A percentile compares a stretch with the other conserved stretches of the same genome.
Conservation (phyloP, 345 rosid species). For the Adansonia digitata region DNA sequence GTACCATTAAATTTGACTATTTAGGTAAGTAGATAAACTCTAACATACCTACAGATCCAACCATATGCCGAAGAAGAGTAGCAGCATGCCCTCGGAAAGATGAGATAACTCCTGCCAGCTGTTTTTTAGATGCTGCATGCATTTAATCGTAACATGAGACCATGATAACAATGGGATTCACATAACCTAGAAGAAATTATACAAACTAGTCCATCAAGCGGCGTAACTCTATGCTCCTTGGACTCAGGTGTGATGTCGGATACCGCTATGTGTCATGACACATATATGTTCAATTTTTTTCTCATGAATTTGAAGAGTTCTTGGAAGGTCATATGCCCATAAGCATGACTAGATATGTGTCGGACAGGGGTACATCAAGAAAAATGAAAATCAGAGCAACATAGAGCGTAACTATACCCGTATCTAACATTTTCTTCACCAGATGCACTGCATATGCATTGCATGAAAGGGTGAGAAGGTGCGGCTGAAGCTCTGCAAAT, state of each 20-base stretch:
- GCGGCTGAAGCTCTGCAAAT: slow-evolving; percentile 73
- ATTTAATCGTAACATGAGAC: background rate
- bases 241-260: no score
- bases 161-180: background rate
- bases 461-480: slow-evolving; percentile 60
- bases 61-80: slow-evolving; percentile 76
- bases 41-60: slow-evolving; percentile 84
- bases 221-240: no score
- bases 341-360: no score
- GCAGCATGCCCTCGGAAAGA: slow-evolving; percentile 77
- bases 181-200: background rate
- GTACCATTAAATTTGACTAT: background rate
- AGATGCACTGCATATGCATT: slow-evolving; percentile 71
- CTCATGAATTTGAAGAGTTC: no score
- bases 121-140: slow-evolving; percentile 71
- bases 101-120: slow-evolving; percentile 63
- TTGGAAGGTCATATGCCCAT: no score
- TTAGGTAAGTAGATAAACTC: background rate
- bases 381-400: no score
- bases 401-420: slow-evolving; percentile 45
- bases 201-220: background rate
- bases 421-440: slow-evolving; percentile 76
- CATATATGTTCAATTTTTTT: no score
- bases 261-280: no score
- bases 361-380: no score